Conservation (phyloP, 2,329 filamentous ascomycete species). For the Pyricularia sp. region DNA sequence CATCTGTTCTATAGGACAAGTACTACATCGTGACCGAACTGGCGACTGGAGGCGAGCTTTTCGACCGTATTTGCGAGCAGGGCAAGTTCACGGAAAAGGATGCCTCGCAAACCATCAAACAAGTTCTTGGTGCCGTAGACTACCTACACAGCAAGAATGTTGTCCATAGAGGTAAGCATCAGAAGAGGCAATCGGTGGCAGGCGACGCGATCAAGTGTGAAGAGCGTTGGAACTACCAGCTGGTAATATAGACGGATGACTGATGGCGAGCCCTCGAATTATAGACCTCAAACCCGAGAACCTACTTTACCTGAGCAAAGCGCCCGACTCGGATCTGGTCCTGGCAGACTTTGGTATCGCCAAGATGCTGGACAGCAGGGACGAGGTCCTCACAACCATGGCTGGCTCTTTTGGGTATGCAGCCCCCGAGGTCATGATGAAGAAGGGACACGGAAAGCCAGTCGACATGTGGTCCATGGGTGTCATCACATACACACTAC, state of each 20-base stretch:
- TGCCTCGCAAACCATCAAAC: slow-evolving; percentile 87
- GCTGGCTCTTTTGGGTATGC: slow-evolving; percentile 97
- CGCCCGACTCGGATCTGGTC: slow-evolving; percentile 72
- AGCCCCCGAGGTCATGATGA: slow-evolving; percentile 96
- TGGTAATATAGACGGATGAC: not conserved
- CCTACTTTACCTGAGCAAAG: slow-evolving; percentile 79
- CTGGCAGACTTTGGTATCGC: slow-evolving; percentile 97
- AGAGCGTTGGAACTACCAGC: not conserved
- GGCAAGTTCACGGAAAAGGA: slow-evolving; percentile 99
- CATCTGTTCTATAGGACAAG: slow-evolving; percentile 61
- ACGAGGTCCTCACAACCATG: slow-evolving; percentile 95
- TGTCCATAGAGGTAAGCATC: slow-evolving; percentile 73
- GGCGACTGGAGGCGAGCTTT: slow-evolving; percentile 90
- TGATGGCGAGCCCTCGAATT: slow-evolving; percentile 5
- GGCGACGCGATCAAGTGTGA: not conserved
- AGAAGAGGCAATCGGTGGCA: not conserved
- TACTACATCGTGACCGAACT: slow-evolving; percentile 99
- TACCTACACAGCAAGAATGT: slow-evolving; percentile 93
- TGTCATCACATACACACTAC: slow-evolving; percentile 95
- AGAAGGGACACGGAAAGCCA: slow-evolving; percentile 93
- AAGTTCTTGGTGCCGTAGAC: slow-evolving; percentile 86
- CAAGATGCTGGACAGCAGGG: slow-evolving; percentile 87
- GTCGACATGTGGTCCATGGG: slow-evolving; percentile 99
- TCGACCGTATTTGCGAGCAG: slow-evolving; percentile 96
- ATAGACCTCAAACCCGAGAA: slow-evolving; percentile 97